Evolutionary conservation across 78 protist genomes (phyloP).

Genomic region (Isochrysis galbana): DNA sequence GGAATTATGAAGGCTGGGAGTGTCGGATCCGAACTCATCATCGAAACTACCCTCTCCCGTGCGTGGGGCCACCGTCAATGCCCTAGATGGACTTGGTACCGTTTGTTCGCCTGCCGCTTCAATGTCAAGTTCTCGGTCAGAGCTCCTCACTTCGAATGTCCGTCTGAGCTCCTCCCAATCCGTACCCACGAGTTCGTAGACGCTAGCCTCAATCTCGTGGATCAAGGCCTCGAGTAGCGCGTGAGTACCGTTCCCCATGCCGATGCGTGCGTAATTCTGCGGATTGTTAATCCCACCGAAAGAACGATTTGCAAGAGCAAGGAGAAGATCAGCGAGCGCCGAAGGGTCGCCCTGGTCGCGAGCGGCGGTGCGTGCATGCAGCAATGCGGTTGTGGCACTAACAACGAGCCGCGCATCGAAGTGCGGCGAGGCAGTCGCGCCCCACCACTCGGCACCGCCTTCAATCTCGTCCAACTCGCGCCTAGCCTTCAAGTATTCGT

Average conservation of each 20-base stretch:
- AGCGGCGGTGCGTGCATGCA: not conserved
- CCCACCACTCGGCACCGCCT: not conserved
- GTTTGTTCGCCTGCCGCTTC: too few species aligned
- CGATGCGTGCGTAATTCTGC: not conserved
- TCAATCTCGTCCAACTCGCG: not conserved
- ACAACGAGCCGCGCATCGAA: not conserved
- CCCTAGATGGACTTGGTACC: too few species aligned
- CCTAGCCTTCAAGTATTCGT: not conserved
- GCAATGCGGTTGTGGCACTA: not conserved
- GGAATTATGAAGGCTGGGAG: too few species aligned
- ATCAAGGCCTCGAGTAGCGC: not conserved
- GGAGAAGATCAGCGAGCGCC: not conserved
- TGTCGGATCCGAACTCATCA: too few species aligned
- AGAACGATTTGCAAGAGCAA: not conserved
- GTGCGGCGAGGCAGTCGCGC: not conserved
- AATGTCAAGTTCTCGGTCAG: too few species aligned
- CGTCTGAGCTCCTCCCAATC: not conserved
- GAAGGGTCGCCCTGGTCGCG: not conserved
- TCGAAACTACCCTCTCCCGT: too few species aligned
- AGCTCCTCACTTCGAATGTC: too few species aligned
- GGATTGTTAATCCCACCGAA: not conserved
- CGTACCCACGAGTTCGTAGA: not conserved
- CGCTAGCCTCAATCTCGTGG: not conserved
- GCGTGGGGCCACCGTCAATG: too few species aligned
- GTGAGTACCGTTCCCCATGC: not conserved